phyloP scores from a whole-genome alignment of 371 early-diverging fungal genomes.

The Paraphysoderma sedebokerense region DNA sequence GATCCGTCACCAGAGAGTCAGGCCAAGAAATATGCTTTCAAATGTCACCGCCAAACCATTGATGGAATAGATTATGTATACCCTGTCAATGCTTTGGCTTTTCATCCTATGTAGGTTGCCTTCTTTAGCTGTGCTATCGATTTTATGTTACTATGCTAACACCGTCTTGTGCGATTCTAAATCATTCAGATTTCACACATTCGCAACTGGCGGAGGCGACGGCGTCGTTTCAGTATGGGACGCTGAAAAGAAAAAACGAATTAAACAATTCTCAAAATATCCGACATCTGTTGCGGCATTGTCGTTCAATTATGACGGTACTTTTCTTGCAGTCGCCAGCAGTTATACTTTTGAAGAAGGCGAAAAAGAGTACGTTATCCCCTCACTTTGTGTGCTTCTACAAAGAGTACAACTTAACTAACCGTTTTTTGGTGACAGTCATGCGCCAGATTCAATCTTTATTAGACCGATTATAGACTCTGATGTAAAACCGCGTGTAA shows the following conservation, averaged over 20 bases:
- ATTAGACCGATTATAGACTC: no score
- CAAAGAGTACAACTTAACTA: no score
- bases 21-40: constrained; percentile 79
- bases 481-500: no score
- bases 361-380: no score
- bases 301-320: no score
- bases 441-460: no score
- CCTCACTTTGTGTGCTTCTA: no score
- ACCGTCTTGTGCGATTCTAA: not conserved
- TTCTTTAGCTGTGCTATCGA: no score
- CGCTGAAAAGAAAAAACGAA: constrained; percentile 68
- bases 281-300: constrained; percentile 72
- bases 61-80: constrained; percentile 70
- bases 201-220: constrained; percentile 90
- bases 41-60: constrained; percentile 70
- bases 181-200: constrained; percentile 54
- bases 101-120: constrained; percentile 82
- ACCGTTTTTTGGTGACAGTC: no score
- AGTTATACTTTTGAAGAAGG: no score
- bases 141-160: not conserved
- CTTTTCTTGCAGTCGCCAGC: no score
- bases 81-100: constrained; percentile 85
- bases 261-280: constrained; percentile 58
- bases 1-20: constrained; percentile 43
- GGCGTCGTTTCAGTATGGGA: constrained; percentile 89